A percentile compares a stretch with the other conserved stretches of the same genome.
Conservation (phyloP, 331 rosid species). For the Spiraea crenata region DNA sequence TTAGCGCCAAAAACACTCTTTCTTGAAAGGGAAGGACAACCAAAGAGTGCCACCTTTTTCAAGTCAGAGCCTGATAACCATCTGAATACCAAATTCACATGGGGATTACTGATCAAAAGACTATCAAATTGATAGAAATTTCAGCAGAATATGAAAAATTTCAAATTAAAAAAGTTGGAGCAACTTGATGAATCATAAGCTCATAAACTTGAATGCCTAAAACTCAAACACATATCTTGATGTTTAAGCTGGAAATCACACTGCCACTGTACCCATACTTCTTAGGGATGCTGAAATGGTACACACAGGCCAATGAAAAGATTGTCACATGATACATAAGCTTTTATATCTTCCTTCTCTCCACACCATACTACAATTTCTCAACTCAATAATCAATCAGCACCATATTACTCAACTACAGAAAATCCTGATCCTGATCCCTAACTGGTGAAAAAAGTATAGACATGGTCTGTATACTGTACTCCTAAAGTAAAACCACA, state of each 20-base stretch:
- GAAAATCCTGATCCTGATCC: not conserved
- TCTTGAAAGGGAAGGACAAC: conserved; percentile 54
- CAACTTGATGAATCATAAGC: not conserved
- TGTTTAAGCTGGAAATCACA: not conserved
- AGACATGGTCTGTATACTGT: conserved; percentile 3
- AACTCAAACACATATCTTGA: not conserved
- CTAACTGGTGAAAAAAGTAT: not conserved
- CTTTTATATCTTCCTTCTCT: not conserved
- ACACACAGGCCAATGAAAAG: not conserved
- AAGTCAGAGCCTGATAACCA: conserved; percentile 77
- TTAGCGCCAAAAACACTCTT: conserved; percentile 52
- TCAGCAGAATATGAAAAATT: not conserved
- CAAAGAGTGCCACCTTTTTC: conserved; percentile 60
- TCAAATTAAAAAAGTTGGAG: not conserved
- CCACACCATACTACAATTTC: not conserved
- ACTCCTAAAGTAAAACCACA: not conserved
- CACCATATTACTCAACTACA: not conserved
- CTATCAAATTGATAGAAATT: not conserved
- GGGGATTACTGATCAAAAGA: not conserved
- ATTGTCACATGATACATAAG: not conserved
- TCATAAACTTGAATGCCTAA: not conserved
- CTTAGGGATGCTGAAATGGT: not conserved
- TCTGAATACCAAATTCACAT: conserved; percentile 40
- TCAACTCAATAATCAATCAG: not conserved
- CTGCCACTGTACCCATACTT: not conserved